Conservation (phyloP, 257 asterid genomes). For the Gardenia jasminoides region DNA sequence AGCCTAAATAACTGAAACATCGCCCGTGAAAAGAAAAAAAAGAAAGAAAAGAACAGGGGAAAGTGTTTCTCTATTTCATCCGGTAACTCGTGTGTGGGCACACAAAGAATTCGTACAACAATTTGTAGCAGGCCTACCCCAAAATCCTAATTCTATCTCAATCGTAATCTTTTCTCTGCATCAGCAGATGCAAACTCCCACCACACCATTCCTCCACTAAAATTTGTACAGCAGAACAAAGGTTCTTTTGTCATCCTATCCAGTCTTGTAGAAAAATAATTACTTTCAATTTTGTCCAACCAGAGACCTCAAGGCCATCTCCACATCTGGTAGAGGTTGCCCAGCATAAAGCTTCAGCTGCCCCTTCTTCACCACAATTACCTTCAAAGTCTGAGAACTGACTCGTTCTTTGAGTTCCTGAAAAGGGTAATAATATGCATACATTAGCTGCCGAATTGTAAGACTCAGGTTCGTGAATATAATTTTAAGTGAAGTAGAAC, state of each 20-base stretch:
- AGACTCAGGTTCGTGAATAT: too few species aligned
- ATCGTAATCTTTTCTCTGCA: background rate
- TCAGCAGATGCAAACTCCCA: background rate
- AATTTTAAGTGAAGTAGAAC: background rate
- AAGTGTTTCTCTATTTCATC: background rate
- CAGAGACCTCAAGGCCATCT: constrained; percentile 60
- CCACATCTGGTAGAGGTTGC: constrained; percentile 78
- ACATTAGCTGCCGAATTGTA: background rate
- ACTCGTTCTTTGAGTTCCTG: constrained; percentile 67
- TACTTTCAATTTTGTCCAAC: constrained; percentile 31
- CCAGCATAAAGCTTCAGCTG: constrained; percentile 83
- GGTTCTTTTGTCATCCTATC: background rate
- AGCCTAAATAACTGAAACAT: background rate
- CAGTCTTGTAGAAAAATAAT: background rate
- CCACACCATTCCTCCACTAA: background rate
- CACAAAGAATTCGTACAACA: background rate
- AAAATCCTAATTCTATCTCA: background rate
- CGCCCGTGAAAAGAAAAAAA: too few species aligned
- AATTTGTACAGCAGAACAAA: too few species aligned
- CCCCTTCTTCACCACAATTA: constrained; percentile 75
- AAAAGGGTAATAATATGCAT: background rate
- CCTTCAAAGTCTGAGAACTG: constrained; percentile 36
- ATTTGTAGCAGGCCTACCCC: background rate
- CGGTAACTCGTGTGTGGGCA: background rate
- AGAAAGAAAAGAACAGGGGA: too few species aligned